Evolutionary conservation across 116 monocot genomes (phyloP).

Genomic region (Papilionanthe hybrid): DNA sequence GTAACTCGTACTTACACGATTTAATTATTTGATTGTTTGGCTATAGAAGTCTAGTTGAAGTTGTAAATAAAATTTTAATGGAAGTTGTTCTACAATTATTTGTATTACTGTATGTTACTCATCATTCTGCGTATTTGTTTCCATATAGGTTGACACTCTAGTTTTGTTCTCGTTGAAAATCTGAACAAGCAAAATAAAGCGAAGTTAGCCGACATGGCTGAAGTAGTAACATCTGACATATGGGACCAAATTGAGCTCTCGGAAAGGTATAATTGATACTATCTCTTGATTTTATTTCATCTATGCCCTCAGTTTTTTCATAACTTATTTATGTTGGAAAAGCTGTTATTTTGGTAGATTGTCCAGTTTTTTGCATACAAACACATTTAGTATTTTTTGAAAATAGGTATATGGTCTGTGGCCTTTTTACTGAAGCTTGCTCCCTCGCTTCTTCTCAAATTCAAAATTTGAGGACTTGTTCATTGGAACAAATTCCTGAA

Average conservation of each 20-base stretch:
- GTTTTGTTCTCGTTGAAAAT: constrained; percentile 3
- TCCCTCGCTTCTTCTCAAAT: constrained; percentile 43
- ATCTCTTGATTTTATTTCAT: not conserved
- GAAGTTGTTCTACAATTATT: not conserved
- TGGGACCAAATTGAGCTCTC: constrained; percentile 12
- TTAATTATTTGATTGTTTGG: not conserved
- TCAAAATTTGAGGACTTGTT: constrained; percentile 6
- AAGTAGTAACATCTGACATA: not conserved
- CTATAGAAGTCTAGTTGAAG: not conserved
- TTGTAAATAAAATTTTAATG: not conserved
- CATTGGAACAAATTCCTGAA: constrained; percentile 11
- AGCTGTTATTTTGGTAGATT: not conserved
- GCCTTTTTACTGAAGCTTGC: constrained; percentile 59
- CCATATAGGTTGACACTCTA: not conserved
- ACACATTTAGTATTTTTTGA: not conserved
- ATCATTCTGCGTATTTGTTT: not conserved
- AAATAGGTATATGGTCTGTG: constrained; percentile 49
- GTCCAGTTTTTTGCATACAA: not conserved
- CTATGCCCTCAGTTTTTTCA: not conserved
- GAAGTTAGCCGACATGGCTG: not conserved
- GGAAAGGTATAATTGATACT: constrained; percentile 9
- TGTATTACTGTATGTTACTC: not conserved
- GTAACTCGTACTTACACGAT: not conserved
- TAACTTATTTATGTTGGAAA: not conserved
- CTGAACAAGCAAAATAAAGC: not conserved